phyloP scores from a whole-genome alignment of 1,139 yeast species.

The Geotrichum phurueaensis region DNA sequence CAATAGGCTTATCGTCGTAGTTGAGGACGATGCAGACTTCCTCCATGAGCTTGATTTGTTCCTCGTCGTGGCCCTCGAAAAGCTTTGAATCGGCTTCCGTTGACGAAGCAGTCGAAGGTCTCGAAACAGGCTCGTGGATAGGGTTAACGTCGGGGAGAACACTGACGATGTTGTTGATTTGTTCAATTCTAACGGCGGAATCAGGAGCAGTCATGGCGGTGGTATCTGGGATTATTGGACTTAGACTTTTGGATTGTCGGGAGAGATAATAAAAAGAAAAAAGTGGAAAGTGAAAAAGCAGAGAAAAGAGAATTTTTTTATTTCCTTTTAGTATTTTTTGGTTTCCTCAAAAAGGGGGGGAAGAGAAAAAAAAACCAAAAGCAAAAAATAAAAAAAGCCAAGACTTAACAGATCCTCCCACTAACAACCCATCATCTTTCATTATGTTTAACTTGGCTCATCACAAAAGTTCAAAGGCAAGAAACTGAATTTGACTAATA shows the following conservation, averaged over 20 bases:
- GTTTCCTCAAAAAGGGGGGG: neutral
- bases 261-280: neutral
- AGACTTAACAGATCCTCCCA: neutral
- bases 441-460: too few species aligned
- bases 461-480: too few species aligned
- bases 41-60: conserved; percentile 91
- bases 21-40: conserved; percentile 93
- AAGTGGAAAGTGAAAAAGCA: neutral
- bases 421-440: neutral
- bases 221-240: neutral
- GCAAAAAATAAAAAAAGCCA: neutral
- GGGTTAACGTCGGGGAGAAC: conserved; percentile 47
- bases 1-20: conserved; percentile 78
- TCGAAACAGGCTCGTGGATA: conserved; percentile 9
- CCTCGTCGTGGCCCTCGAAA: conserved; percentile 84
- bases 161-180: conserved; percentile 4
- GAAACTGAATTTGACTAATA: neutral
- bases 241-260: neutral
- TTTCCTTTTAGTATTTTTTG: neutral
- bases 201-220: conserved; percentile 5
- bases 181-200: conserved; percentile 2
- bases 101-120: conserved; percentile 17
- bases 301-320: neutral
- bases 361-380: neutral
- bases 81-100: conserved; percentile 32